Evolutionary conservation across 106 monocot genomes (phyloP).

Genomic region (Dendrobium catenatum): DNA sequence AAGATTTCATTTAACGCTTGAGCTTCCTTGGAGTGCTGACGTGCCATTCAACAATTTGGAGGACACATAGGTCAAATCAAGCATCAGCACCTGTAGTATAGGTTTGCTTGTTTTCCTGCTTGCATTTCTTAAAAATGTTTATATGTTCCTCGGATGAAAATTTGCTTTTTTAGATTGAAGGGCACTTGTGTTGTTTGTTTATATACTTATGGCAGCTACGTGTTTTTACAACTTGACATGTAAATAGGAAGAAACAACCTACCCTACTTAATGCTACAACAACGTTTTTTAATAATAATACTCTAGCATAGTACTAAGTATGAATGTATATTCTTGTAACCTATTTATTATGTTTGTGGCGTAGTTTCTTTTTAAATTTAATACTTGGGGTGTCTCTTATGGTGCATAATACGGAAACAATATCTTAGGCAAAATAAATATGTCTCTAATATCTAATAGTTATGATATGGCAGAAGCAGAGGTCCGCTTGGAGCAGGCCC

Average conservation of each 20-base stretch:
- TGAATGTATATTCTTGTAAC: background rate
- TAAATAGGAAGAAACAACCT: background rate
- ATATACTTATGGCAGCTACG: background rate
- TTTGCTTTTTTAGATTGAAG: background rate
- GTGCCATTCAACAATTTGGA: conserved; percentile 97
- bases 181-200: background rate
- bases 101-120: conserved; percentile 22
- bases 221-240: background rate
- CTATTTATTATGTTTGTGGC: background rate
- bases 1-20: conserved; percentile 94
- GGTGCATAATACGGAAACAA: too few relatives aligned
- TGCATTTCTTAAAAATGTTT: background rate
- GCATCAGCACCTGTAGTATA: conserved; percentile 93
- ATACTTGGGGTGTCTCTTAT: too few relatives aligned
- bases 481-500: too few relatives aligned
- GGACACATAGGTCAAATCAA: conserved; percentile 98
- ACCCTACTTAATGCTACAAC: background rate
- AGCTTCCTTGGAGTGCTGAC: conserved; percentile 99
- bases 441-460: too few relatives aligned
- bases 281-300: background rate
- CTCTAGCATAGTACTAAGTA: too few relatives aligned
- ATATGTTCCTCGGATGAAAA: background rate
- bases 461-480: too few relatives aligned
- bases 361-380: too few relatives aligned
- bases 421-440: too few relatives aligned